A percentile compares a stretch with the other conserved stretches of the same genome.
These are phyloP conservation scores for Persicaria tinctoria DNA, from an alignment of 148 eudicot species.

Conservation along the genomic window DNA sequence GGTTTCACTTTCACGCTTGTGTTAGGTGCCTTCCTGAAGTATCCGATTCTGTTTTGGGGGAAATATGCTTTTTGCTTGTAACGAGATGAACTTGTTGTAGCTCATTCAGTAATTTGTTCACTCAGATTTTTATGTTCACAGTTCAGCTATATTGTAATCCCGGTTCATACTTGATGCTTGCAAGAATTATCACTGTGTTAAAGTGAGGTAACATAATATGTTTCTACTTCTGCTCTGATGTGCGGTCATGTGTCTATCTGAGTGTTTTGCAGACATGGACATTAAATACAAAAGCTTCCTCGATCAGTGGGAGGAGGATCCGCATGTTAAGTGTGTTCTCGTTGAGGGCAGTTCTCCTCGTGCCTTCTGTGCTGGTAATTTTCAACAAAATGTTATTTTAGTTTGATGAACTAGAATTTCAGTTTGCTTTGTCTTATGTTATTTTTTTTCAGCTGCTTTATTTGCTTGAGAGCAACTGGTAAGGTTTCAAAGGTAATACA, in stretches of 20 bases:
- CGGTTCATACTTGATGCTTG: too few relatives aligned
- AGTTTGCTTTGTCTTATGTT: background rate
- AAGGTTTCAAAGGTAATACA: constrained; percentile 29
- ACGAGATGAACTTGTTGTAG: background rate
- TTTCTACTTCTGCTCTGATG: background rate
- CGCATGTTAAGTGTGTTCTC: constrained; percentile 81
- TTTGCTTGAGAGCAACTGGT: constrained; percentile 18
- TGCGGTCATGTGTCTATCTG: background rate
- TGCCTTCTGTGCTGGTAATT: constrained; percentile 87
- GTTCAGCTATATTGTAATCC: too few relatives aligned
- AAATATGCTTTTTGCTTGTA: background rate
- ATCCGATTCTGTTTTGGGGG: background rate
- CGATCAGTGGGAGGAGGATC: constrained; percentile 90
- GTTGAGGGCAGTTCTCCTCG: constrained; percentile 80
- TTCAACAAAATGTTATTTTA: background rate
- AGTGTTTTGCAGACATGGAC: constrained; percentile 69
- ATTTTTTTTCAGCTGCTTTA: background rate
- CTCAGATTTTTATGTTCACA: background rate
- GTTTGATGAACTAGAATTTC: background rate
- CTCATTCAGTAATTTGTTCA: background rate
- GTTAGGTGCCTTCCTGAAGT: background rate
- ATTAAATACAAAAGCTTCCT: constrained; percentile 73
- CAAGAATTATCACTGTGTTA: too few relatives aligned
- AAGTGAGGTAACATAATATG: too few relatives aligned
- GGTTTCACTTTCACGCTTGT: too few relatives aligned